Conservation (phyloP, 2,329 filamentous ascomycete genomes). For the Cladorrhinum sp. region DNA sequence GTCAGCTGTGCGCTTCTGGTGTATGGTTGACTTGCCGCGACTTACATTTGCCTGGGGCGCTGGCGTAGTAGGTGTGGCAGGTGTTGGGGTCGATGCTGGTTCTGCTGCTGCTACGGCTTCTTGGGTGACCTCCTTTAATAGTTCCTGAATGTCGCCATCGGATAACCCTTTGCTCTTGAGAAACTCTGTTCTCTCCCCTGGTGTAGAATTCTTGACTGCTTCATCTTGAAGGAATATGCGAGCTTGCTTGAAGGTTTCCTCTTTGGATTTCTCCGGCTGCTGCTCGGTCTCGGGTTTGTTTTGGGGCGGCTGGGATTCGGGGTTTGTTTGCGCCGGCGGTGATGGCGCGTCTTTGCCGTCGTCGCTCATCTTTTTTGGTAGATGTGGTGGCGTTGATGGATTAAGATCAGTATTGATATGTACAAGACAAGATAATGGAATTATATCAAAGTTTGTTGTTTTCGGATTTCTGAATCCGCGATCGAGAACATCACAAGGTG, state of each 20-base stretch:
- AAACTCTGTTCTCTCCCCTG: constrained; percentile 72
- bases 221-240: constrained; percentile 73
- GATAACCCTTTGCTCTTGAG: constrained; percentile 72
- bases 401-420: background rate
- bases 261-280: constrained; percentile 5
- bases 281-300: constrained; percentile 1
- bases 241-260: constrained; percentile 59
- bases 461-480: background rate
- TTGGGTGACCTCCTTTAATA: constrained; percentile 46
- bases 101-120: constrained; percentile 5
- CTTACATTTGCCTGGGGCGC: constrained; percentile 1
- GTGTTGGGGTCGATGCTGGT: background rate
- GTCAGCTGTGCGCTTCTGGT: background rate
- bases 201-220: constrained; percentile 63
- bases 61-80: background rate
- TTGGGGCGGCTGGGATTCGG: constrained; percentile 5
- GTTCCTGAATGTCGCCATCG: constrained; percentile 62
- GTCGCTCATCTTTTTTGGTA: constrained; percentile 24
- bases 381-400: background rate
- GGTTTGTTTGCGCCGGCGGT: constrained; percentile 17
- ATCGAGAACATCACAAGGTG: background rate
- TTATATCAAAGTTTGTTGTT: background rate
- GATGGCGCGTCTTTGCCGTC: constrained; percentile 21
- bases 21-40: background rate
- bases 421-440: background rate